Evolutionary conservation across 179 eudicot genomes (phyloP).

Genomic region (Spinacia oleracea): DNA sequence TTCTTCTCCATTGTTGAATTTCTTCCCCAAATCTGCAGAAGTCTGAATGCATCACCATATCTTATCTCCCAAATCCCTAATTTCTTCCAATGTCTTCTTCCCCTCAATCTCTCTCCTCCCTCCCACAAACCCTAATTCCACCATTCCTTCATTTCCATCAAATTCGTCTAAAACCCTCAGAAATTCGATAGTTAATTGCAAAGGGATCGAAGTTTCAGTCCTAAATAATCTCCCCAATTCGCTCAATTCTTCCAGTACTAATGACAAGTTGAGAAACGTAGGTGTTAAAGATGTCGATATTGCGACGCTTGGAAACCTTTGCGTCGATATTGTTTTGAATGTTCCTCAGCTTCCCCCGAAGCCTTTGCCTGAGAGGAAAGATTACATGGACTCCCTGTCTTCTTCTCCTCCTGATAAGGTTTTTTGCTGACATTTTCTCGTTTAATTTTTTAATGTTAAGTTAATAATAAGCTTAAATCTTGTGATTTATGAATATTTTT

Average conservation of each 20-base stretch:
- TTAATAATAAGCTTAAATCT: neutral
- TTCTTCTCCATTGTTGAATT: neutral
- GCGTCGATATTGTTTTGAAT: slow-evolving; percentile 82
- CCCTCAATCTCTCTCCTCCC: slow-evolving; percentile 17
- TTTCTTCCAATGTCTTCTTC: slow-evolving; percentile 33
- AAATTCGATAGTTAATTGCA: slow-evolving; percentile 41
- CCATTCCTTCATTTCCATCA: slow-evolving; percentile 3
- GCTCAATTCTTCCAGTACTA: slow-evolving; percentile 25
- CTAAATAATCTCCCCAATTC: slow-evolving; percentile 33
- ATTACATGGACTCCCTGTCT: slow-evolving; percentile 64
- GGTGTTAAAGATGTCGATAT: slow-evolving; percentile 61
- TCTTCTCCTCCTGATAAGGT: slow-evolving; percentile 86
- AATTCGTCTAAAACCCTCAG: slow-evolving; percentile 25
- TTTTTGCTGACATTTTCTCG: neutral
- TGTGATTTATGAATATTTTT: neutral
- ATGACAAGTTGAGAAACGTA: slow-evolving; percentile 30
- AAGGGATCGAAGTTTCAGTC: slow-evolving; percentile 45
- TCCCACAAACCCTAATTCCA: slow-evolving; percentile 27
- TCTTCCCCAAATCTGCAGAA: neutral
- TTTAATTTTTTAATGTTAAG: neutral
- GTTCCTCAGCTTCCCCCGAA: slow-evolving; percentile 82
- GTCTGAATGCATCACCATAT: slow-evolving; percentile 38
- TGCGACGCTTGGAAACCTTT: slow-evolving; percentile 84
- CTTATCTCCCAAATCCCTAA: slow-evolving; percentile 33
- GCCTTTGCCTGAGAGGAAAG: slow-evolving; percentile 46